A percentile compares a stretch with the other conserved stretches of the same genome.
Conservation (phyloP, 176 grass and related monocot genomes). For the Areca catechu region DNA sequence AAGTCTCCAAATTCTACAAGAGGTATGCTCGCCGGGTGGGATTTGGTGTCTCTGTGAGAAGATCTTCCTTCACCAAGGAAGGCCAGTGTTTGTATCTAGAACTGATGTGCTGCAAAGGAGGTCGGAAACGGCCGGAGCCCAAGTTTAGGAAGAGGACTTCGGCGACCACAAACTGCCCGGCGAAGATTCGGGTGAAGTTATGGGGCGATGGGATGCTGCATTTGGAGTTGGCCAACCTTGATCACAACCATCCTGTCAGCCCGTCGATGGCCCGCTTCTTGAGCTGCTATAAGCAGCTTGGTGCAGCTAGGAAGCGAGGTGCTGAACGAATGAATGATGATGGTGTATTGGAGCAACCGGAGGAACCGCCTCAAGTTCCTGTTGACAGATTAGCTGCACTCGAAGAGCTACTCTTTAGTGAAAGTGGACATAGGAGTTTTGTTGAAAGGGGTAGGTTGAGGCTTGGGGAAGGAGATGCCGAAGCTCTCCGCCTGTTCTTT, state of each 20-base stretch:
- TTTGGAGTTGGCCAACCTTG: constrained; percentile 70
- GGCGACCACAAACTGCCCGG: constrained; percentile 81
- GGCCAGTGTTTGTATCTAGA: constrained; percentile 83
- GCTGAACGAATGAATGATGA: constrained; percentile 10
- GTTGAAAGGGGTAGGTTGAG: constrained; percentile 65
- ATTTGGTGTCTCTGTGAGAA: constrained; percentile 81
- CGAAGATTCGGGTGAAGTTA: constrained; percentile 80
- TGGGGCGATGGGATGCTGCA: constrained; percentile 92
- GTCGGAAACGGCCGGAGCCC: constrained; percentile 62
- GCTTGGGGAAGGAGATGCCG: constrained; percentile 71
- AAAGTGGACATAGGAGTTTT: constrained; percentile 57
- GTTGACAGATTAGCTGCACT: constrained; percentile 60
- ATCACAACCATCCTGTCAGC: constrained; percentile 93
- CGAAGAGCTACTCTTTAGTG: constrained; percentile 74
- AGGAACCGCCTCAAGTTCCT: constrained; percentile 63
- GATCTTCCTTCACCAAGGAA: constrained; percentile 85
- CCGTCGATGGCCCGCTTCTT: constrained; percentile 92
- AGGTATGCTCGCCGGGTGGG: constrained; percentile 73
- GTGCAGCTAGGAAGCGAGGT: constrained; percentile 43
- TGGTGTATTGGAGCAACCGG: constrained; percentile 41
- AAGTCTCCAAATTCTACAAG: constrained; percentile 76
- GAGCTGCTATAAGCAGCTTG: constrained; percentile 71
- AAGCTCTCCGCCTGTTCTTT: constrained; percentile 78
- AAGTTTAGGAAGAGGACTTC: constrained; percentile 84
- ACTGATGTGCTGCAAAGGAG: constrained; percentile 94